Base-by-base conservation (phyloP, 768 basidiomycete species). In the Kwoniella europaea region DNA sequence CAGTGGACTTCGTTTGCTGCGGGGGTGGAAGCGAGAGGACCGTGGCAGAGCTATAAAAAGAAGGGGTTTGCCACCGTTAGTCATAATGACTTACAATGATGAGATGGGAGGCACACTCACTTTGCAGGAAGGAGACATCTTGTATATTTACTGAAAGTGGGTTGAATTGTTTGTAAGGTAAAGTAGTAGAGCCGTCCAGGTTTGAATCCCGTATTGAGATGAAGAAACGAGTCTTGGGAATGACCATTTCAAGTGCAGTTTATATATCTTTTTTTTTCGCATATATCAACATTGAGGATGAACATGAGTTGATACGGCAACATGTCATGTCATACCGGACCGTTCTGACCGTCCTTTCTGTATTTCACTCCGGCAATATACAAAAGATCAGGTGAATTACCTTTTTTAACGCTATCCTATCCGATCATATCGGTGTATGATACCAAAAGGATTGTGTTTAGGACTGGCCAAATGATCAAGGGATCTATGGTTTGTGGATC, bases 1-100 rank as follows among this genome's bases (percentile, higher is more conserved):
- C 72, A 73, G 24, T 64, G 16, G 52, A 73, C 64, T 46, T 69
- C 20, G 41, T 42, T 53, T 10, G 67, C 52, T 44, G 68, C 56
- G n/a, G 72, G 72, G 10, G 57, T 35, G 18, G 64, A 18, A 57
- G 72, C 58, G 27, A 73, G 59, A 41, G 63, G 67, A 54, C 67
- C 72, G 64, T 73, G 72, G 57, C 72, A 73, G 68, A 73, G 72
- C 72, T 73, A 57, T 35, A 24, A 46, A 1, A 52, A 20, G 18
- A 62, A 62, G 20, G 54, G 15, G 9, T 52, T 54, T 44, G 44
- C 43, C 55, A 50, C 58, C 22, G n/a, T 44, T 42, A 24, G 52
- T 63, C 63, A 18, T 20, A 10, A 53, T 41, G 12, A 44, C 22
- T 4, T 16, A 41, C 41, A 41, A 50, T 50, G 46, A 52, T n/a